Percentiles rank a stretch among this genome's conserved stretches.
phyloP scores from a whole-genome alignment of 2,329 filamentous ascomycete genomes.

The Sclerotinia trifoliorum region DNA sequence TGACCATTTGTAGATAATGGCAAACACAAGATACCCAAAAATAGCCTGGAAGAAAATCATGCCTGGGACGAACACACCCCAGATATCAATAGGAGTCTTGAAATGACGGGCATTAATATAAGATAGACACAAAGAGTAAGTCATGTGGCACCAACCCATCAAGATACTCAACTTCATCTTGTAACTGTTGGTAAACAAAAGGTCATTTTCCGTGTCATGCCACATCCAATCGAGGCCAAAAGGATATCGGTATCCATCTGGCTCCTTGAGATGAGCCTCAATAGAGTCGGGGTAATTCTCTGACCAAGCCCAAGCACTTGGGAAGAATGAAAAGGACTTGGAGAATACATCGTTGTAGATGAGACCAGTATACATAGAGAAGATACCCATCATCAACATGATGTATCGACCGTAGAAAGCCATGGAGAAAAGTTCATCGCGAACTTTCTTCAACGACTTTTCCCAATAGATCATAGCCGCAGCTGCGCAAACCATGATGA shows the following conservation, averaged over 20 bases:
- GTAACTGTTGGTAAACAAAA: slow-evolving; percentile 96
- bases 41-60: slow-evolving; percentile 99
- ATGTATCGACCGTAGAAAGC: slow-evolving; percentile 99
- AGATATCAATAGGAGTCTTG: slow-evolving; percentile 91
- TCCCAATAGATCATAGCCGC: slow-evolving; percentile 96
- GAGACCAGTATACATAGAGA: slow-evolving; percentile 94
- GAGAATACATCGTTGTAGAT: slow-evolving; percentile 99
- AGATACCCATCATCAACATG: slow-evolving; percentile 95
- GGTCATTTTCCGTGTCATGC: slow-evolving; percentile 93
- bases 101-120: slow-evolving; percentile 94
- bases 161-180: slow-evolving; percentile 99
- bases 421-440: slow-evolving; percentile 95
- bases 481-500: slow-evolving; percentile 82
- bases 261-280: slow-evolving; percentile 60
- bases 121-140: slow-evolving; percentile 90
- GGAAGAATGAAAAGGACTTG: slow-evolving; percentile 83
- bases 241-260: slow-evolving; percentile 74
- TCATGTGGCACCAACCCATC: slow-evolving; percentile 98
- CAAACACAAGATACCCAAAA: slow-evolving; percentile 92
- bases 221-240: slow-evolving; percentile 95
- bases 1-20: slow-evolving; percentile 96
- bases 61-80: slow-evolving; percentile 94
- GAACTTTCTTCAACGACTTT: slow-evolving; percentile 86
- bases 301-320: slow-evolving; percentile 82
- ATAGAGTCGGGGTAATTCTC: slow-evolving; percentile 65